Evolutionary conservation across 371 early-diverging fungal genomes (phyloP).

Genomic region (Blastocladiella emersonii): DNA sequence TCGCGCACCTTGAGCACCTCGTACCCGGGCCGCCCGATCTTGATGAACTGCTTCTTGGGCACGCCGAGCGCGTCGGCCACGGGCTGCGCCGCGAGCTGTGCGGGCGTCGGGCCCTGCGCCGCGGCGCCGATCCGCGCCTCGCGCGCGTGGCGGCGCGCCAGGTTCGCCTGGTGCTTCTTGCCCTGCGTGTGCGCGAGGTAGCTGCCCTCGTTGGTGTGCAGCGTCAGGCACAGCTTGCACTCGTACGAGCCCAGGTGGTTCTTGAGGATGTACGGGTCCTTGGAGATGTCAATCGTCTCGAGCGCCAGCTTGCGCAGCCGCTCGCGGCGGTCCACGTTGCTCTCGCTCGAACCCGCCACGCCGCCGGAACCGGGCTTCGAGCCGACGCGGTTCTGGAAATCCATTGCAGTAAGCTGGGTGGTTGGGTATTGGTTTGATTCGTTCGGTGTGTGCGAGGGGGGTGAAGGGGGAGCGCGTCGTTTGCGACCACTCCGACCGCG

Average conservation of each 20-base stretch:
- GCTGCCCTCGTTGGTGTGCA: slow-evolving; percentile 91
- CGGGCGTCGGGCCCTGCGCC: slow-evolving; percentile 28
- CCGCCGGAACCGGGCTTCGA: slow-evolving; percentile 86
- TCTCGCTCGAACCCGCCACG: slow-evolving; percentile 66
- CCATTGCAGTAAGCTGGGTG: background rate
- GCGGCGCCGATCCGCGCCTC: slow-evolving; percentile 43
- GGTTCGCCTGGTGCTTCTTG: slow-evolving; percentile 94
- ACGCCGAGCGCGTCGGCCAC: slow-evolving; percentile 29
- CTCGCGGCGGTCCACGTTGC: slow-evolving; percentile 86
- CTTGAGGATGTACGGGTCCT: slow-evolving; percentile 95
- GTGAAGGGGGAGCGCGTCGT: no score
- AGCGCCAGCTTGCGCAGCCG: slow-evolving; percentile 88
- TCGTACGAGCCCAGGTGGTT: slow-evolving; percentile 96
- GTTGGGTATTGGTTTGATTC: no score
- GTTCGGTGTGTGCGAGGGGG: no score
- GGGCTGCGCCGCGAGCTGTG: background rate
- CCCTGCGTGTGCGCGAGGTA: slow-evolving; percentile 97
- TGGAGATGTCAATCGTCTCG: slow-evolving; percentile 92
- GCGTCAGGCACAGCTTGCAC: slow-evolving; percentile 88
- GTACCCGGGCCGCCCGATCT: slow-evolving; percentile 97
- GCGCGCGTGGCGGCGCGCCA: slow-evolving; percentile 80
- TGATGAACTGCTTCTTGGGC: slow-evolving; percentile 52
- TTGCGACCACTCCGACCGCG: no score
- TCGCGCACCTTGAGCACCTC: slow-evolving; percentile 88
- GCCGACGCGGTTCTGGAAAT: slow-evolving; percentile 58